Base-by-base conservation (phyloP, 2,329 filamentous ascomycete genomes). In the Fusarium sp. region DNA sequence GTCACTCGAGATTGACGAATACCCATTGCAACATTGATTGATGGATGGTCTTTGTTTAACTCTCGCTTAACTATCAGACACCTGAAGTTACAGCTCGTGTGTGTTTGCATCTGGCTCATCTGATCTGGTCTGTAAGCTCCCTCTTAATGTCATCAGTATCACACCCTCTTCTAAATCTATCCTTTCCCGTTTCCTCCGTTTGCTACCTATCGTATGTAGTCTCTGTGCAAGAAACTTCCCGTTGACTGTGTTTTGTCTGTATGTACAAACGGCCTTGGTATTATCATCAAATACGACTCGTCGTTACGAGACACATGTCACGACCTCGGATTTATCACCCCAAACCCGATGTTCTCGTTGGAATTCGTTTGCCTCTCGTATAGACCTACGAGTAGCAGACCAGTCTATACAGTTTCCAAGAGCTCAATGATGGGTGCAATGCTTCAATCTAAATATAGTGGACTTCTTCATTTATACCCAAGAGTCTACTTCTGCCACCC, bases 281-380 rank as follows among this genome's bases (percentile, higher is more conserved):
- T 41, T 39, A n/a, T 54, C 11, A 39, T 33, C 6, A 18, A 55
- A 24, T 14, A 24, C 36, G 28, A 13, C 48, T 44, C 26, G 49
- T 48, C 47, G 14, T 41, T 54, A 20, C 12, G 45, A 28, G n/a
- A 24, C 44, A 42, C 51, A 64, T 45, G 49, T 18, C 51, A 31
- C 22, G 31, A 15, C 52, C 54, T 72, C 70, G 54, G 60, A 58
- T 33, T 66, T 55, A 24, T 20, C 26, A 20, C 39, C 71, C 73
- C 60, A 68, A 62, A 35, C 55, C 63, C 66, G 62, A 47, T 36
- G 28, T 33, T 31, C n/a, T 49, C 20, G 20, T 28, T 56, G 42
- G 22, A 51, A 24, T 55, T 39, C 7, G 36, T 26, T 35, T 51
- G 39, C 57, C 44, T 55, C 20, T n/a, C 14, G 11, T 28, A 24